Base-by-base conservation (phyloP, 306 rosid species). In the Begonia peltatifolia region DNA sequence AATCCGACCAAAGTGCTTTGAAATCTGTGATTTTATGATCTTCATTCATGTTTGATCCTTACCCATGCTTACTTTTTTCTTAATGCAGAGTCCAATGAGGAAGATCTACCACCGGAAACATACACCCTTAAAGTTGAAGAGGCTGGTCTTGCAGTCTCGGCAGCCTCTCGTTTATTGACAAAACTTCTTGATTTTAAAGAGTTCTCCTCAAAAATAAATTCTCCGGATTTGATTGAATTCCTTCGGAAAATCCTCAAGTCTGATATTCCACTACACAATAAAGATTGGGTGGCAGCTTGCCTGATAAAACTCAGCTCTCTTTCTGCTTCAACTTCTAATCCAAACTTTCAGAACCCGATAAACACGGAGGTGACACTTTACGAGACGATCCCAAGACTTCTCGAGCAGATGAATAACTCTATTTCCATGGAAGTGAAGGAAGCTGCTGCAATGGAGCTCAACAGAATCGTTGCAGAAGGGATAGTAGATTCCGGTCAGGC, bases 261-360 rank as follows among this genome's bases (percentile, higher is more conserved):
- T 15, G 49, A 63, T 4, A 72, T 84, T 54, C 87, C 95, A 22
- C 73, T 82, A 14, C 76, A 51, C 57, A 58, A 46, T 75, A 89
- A 84, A 80, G 93, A 84, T 4, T 79, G 89, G 89, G 79, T 84
- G 50, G 93, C 93, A 62, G 89, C 87, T 50, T 82, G 89, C 71
- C 76, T 89, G 18, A 79, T 79, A 55, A 89, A 76, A 63, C 73
- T 84, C n/a, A 67, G 79, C 63, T 82, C 85, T 14, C 68, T 86
- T 58, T 77, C 84, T 16, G 74, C 71, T 59, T 78, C 80, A 18
- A 73, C 72, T 57, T 38, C 55, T 58, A 59, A 53, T 56, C 57
- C 17, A 12, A 50, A 55, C 49, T 48, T 51, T 1, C 53, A 52
- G 48, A 60, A 82, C 52, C 80, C 87, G 14, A 74, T 89, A 68